Evolutionary conservation across 2,329 filamentous ascomycete genomes (phyloP), one percentile per base, ranked within the genome.

Genomic region (Colletotrichum kahawae): DNA sequence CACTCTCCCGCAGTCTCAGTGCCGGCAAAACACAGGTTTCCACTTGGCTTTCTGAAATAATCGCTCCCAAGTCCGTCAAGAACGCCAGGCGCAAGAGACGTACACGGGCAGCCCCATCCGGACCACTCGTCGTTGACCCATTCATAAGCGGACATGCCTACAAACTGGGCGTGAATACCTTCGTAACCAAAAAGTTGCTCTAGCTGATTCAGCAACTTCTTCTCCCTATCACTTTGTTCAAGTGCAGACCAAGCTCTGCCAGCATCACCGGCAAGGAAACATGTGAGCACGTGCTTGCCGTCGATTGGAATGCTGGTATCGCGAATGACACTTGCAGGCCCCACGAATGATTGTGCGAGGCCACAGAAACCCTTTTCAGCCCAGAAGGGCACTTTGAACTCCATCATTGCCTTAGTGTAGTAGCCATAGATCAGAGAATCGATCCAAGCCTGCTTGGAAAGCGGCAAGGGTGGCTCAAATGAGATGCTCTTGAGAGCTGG

Each of bases 1-100:
- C 89, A 91, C 72, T 88, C 85, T 4, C 78, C 82, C 1, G 86
- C 85, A 1, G 86, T 88, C 82, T 92, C 90, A 0, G 89, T 90
- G 0, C 90, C 90, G 4, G 85, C 88, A 77, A 91, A 92, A 16
- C 73, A 70, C 24, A 75, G 18, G 29, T 87, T 83, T 7, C 85
- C 82, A 63, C 81, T 80, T 1, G 81, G 78, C 34, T 83, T 79
- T n/a, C 84, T 79, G 12, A 88, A 75, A 6, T 79, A 79, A 13
- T 83, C 78, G 1, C 81, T 80, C 3, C 79, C 82, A 1, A 81
- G 78, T 1, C 79, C 77, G 5, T 80, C 81, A 10, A 87, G 77
- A 5, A 87, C 82, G 0, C 86, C 86, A 0, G 86, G 87, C 0
- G 80, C 54, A 38, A 85, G 77, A 1, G 79, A 75, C 2, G 85